Percentiles rank a stretch among this genome's conserved stretches.
These are phyloP conservation scores for Chlamydomonas reinhardtii DNA, from an alignment of 163 green algal species.

Conservation along the genomic window DNA sequence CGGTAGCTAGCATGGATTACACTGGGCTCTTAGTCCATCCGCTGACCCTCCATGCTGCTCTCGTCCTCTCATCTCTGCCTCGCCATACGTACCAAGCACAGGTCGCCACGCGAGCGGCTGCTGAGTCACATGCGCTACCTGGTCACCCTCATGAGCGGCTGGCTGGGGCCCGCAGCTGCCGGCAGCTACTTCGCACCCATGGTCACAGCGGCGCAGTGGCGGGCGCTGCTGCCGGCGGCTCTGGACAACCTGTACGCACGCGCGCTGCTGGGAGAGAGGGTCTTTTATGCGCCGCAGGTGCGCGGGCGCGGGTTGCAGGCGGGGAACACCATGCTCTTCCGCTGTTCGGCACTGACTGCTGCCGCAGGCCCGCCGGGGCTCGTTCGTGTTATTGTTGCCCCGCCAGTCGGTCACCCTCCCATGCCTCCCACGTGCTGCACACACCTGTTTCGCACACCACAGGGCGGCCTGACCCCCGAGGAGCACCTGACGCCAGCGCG, in stretches of 20 bases:
- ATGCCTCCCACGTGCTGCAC: no score
- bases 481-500: not conserved
- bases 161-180: not conserved
- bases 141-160: constrained; percentile 7
- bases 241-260: constrained; percentile 41
- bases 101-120: not conserved
- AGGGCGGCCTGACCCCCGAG: constrained; percentile 5
- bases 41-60: no score
- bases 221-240: not conserved
- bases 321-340: no score
- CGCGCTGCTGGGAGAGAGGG: constrained; percentile 18
- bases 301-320: not conserved
- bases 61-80: no score
- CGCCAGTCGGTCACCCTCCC: not conserved
- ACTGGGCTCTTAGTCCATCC: no score
- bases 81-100: no score
- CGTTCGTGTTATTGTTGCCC: no score
- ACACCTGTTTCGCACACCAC: not conserved
- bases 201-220: not conserved
- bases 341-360: no score
- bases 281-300: constrained; percentile 12
- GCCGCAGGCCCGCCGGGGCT: no score
- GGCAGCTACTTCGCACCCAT: no score
- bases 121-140: constrained; percentile 28
- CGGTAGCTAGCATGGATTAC: no score